Conservation (phyloP, 2,329 filamentous ascomycete species). For the Chalara sp. region DNA sequence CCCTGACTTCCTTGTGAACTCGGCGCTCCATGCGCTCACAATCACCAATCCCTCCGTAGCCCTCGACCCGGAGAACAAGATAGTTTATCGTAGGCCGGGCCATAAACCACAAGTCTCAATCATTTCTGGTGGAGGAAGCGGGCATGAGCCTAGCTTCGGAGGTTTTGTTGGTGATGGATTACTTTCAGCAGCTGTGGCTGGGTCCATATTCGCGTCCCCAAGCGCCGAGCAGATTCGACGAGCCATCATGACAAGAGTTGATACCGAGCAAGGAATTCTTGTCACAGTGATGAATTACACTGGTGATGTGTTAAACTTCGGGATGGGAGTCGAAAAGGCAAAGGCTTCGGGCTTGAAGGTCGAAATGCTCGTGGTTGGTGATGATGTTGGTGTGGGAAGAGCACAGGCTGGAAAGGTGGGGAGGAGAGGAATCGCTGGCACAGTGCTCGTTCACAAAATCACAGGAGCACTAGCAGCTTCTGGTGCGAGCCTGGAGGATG, state of each 20-base stretch:
- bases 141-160: slow-evolving; percentile 84
- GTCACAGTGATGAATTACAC: slow-evolving; percentile 97
- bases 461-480: slow-evolving; percentile 73
- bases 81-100: slow-evolving; percentile 65
- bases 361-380: slow-evolving; percentile 86
- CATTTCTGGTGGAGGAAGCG: slow-evolving; percentile 81
- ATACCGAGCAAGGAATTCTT: slow-evolving; percentile 66
- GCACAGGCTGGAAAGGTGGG: slow-evolving; percentile 85
- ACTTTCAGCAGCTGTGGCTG: slow-evolving; percentile 74
- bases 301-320: slow-evolving; percentile 84
- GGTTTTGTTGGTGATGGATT: slow-evolving; percentile 79
- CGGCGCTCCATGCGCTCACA: slow-evolving; percentile 70
- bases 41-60: slow-evolving; percentile 78
- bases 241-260: slow-evolving; percentile 67
- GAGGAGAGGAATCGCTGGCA: slow-evolving; percentile 82
- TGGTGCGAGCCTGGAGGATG: slow-evolving; percentile 62
- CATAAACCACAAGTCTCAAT: slow-evolving; percentile 65
- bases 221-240: slow-evolving; percentile 75
- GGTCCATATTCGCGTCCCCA: slow-evolving; percentile 80
- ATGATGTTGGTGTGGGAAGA: slow-evolving; percentile 86
- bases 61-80: slow-evolving; percentile 73
- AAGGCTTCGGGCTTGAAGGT: slow-evolving; percentile 69
- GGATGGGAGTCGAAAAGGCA: slow-evolving; percentile 88
- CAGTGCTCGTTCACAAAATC: slow-evolving; percentile 87
- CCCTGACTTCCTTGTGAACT: slow-evolving; percentile 68